Percentiles rank a stretch among this genome's conserved stretches.
Conservation (phyloP, 495 filamentous ascomycete species). For the Tuber aestivum region DNA sequence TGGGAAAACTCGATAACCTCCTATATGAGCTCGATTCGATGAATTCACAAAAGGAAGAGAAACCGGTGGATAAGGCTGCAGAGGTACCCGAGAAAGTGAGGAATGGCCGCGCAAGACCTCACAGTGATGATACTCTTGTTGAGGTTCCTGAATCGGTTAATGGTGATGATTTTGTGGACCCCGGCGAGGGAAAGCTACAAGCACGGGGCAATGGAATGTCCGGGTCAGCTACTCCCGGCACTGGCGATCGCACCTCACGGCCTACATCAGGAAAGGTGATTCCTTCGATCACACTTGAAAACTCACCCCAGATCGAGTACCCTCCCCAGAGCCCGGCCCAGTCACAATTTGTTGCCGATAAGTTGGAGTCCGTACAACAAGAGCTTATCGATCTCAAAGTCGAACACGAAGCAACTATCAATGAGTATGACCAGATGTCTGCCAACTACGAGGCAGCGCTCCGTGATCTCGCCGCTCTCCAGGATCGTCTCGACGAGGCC, state of each 20-base stretch:
- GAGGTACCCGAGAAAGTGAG: slow-evolving; percentile 31
- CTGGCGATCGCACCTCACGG: slow-evolving; percentile 22
- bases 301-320: slow-evolving; percentile 43
- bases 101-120: not conserved
- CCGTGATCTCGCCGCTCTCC: slow-evolving; percentile 69
- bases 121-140: slow-evolving; percentile 30
- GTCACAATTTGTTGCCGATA: slow-evolving; percentile 79
- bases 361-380: slow-evolving; percentile 84
- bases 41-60: slow-evolving; percentile 45
- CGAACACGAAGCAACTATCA: slow-evolving; percentile 78
- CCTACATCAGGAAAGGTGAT: slow-evolving; percentile 23
- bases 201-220: not conserved
- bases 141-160: slow-evolving; percentile 30
- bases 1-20: slow-evolving; percentile 88
- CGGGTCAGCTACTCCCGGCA: slow-evolving; percentile 12
- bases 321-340: slow-evolving; percentile 67
- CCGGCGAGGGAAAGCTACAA: not conserved
- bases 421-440: slow-evolving; percentile 73
- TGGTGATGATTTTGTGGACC: slow-evolving; percentile 19
- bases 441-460: slow-evolving; percentile 88
- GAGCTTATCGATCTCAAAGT: slow-evolving; percentile 86
- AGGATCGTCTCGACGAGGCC: slow-evolving; percentile 79
- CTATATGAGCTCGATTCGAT: slow-evolving; percentile 84
- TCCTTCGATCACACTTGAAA: slow-evolving; percentile 31
- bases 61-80: slow-evolving; percentile 34